Conservation (phyloP, 805 yeast species). For the Ogataea sp. region DNA sequence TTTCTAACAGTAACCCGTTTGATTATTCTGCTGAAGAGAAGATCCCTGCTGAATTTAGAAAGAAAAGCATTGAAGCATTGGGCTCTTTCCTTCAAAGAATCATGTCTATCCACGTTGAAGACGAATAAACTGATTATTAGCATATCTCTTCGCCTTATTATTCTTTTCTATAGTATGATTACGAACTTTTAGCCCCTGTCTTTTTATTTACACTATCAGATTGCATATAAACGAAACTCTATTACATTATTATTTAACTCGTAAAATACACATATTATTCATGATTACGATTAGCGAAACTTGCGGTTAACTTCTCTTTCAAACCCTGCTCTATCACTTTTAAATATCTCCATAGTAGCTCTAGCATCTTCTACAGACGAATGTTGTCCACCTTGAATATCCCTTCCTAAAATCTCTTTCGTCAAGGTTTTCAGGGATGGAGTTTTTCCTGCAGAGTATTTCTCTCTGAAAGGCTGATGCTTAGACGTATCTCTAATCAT, state of each 20-base stretch:
- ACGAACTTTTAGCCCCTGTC: too few species aligned
- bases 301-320: slow-evolving; percentile 28
- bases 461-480: slow-evolving; percentile 47
- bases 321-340: slow-evolving; percentile 52
- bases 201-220: background rate
- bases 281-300: slow-evolving; percentile 10
- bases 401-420: slow-evolving; percentile 43
- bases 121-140: slow-evolving; percentile 3
- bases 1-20: slow-evolving; percentile 9
- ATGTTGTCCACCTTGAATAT: slow-evolving; percentile 70
- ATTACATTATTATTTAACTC: too few species aligned
- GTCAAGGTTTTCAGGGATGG: slow-evolving; percentile 68
- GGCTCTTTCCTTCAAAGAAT: slow-evolving; percentile 5
- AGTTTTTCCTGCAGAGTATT: slow-evolving; percentile 54
- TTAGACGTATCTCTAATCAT: slow-evolving; percentile 68
- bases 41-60: background rate
- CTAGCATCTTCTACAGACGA: slow-evolving; percentile 88
- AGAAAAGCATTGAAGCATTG: background rate
- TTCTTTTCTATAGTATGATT: background rate
- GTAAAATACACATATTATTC: too few species aligned
- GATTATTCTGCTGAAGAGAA: background rate
- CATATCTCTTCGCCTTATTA: background rate
- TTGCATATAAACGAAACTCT: too few species aligned
- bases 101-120: slow-evolving; percentile 13
- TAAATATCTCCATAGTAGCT: slow-evolving; percentile 78